Evolutionary conservation across 345 rosid species (phyloP).

Genomic region (Nasturtium officinale): DNA sequence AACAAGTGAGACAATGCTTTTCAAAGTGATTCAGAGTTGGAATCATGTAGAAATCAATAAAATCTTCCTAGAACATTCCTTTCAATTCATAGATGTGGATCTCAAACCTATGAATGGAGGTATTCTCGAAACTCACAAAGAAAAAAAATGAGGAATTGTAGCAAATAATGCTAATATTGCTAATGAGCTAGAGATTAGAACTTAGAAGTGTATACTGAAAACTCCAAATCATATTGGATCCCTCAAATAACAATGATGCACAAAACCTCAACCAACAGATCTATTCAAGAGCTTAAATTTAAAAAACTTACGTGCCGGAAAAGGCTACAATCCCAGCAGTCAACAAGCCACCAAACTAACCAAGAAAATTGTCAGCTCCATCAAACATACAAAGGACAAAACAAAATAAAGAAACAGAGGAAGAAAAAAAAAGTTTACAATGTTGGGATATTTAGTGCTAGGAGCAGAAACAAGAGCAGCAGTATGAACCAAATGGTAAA

Average conservation of each 20-base stretch:
- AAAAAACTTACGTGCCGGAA: slow-evolving; percentile 79
- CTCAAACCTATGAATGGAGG: background rate
- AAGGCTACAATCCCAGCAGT: slow-evolving; percentile 81
- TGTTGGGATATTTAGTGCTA: slow-evolving; percentile 60
- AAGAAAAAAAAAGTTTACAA: slow-evolving; percentile 49
- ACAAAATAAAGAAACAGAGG: background rate
- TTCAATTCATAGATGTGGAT: background rate
- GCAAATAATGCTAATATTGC: background rate
- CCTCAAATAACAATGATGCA: background rate
- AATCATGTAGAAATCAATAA: background rate
- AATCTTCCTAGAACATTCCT: slow-evolving; percentile 11
- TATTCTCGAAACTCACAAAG: background rate
- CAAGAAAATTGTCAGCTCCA: slow-evolving; percentile 25
- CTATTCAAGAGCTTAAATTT: background rate
- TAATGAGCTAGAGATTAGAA: background rate
- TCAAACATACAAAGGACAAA: background rate
- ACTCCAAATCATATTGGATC: background rate
- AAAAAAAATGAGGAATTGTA: background rate
- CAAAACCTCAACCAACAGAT: background rate
- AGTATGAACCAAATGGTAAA: slow-evolving; percentile 91
- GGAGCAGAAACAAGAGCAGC: slow-evolving; percentile 89
- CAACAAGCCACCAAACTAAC: slow-evolving; percentile 90
- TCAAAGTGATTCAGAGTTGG: background rate
- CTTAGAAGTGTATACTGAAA: slow-evolving; percentile 3
- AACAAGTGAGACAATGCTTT: background rate